Percentiles rank a stretch among this genome's conserved stretches.
Conservation (phyloP, 441 rosid genomes). For the Flueggea neowawraea region DNA sequence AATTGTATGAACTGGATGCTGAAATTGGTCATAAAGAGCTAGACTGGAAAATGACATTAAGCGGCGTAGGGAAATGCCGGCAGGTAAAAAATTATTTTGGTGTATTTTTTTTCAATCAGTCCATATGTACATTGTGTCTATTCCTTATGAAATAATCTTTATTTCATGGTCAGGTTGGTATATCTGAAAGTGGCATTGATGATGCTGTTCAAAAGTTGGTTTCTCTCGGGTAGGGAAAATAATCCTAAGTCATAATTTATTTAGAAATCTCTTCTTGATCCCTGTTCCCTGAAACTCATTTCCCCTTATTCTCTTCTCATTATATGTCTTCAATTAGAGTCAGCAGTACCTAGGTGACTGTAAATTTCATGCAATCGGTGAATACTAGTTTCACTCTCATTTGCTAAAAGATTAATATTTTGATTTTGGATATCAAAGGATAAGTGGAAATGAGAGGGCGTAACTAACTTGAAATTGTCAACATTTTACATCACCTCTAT, state of each 20-base stretch:
- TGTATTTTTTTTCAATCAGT: neutral
- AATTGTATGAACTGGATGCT: conserved; percentile 97
- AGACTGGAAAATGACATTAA: conserved; percentile 93
- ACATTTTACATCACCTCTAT: too few species aligned
- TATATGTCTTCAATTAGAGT: too few species aligned
- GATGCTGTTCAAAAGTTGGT: conserved; percentile 91
- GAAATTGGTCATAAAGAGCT: conserved; percentile 94
- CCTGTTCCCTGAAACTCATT: too few species aligned
- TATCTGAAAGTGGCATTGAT: conserved; percentile 88
- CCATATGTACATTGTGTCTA: too few species aligned
- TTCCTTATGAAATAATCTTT: neutral
- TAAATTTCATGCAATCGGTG: too few species aligned
- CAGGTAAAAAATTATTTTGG: conserved; percentile 49
- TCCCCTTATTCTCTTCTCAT: too few species aligned
- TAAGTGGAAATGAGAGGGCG: too few species aligned
- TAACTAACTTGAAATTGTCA: too few species aligned
- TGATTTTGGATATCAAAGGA: neutral
- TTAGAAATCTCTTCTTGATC: neutral
- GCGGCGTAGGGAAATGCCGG: conserved; percentile 97
- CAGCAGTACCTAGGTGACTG: too few species aligned
- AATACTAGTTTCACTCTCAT: too few species aligned
- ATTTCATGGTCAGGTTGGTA: conserved; percentile 62
- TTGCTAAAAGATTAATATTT: too few species aligned
- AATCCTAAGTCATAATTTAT: neutral
- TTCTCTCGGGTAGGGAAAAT: conserved; percentile 76